Percentiles rank a stretch among this genome's conserved stretches.
Evolutionary conservation across 2,329 filamentous ascomycete species (phyloP).

Genomic region (Blastomyces parvus): DNA sequence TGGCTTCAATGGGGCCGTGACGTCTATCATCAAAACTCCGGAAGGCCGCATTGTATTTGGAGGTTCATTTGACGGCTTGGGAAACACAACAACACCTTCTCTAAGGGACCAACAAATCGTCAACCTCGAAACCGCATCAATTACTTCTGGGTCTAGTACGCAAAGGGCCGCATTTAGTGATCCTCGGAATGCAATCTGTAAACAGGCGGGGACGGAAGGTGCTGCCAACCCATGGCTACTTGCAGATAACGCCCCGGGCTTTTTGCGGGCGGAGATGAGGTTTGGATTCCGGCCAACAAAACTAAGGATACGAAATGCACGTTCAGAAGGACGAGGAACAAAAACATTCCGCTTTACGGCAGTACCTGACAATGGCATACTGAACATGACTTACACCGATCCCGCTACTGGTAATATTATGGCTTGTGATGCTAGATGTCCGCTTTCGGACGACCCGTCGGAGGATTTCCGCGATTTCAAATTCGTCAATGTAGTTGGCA

Average conservation of each 20-base stretch:
- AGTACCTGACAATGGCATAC: slow-evolving; percentile 77
- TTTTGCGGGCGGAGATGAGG: slow-evolving; percentile 71
- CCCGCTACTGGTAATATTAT: slow-evolving; percentile 56
- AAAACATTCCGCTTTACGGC: slow-evolving; percentile 81
- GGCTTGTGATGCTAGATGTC: slow-evolving; percentile 73
- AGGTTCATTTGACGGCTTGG: slow-evolving; percentile 77
- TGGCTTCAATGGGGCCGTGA: slow-evolving; percentile 89
- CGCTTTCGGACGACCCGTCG: slow-evolving; percentile 62
- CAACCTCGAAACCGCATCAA: slow-evolving; percentile 69
- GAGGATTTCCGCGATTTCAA: slow-evolving; percentile 75
- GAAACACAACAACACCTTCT: slow-evolving; percentile 57
- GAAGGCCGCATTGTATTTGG: slow-evolving; percentile 87
- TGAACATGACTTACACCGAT: slow-evolving; percentile 88
- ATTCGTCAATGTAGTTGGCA: slow-evolving; percentile 79
- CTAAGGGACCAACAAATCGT: slow-evolving; percentile 64
- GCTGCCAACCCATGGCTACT: slow-evolving; percentile 77
- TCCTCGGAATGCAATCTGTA: slow-evolving; percentile 75
- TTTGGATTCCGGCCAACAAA: slow-evolving; percentile 84
- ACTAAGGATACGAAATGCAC: slow-evolving; percentile 79
- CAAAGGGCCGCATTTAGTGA: slow-evolving; percentile 59
- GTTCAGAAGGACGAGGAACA: slow-evolving; percentile 72
- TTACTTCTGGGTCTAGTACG: slow-evolving; percentile 55
- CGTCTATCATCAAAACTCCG: slow-evolving; percentile 68
- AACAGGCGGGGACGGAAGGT: slow-evolving; percentile 53
- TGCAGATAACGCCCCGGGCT: slow-evolving; percentile 62